Evolutionary conservation across 257 asterid genomes (phyloP), one percentile per base, ranked within the genome.

Genomic region (Prunella vulgaris): DNA sequence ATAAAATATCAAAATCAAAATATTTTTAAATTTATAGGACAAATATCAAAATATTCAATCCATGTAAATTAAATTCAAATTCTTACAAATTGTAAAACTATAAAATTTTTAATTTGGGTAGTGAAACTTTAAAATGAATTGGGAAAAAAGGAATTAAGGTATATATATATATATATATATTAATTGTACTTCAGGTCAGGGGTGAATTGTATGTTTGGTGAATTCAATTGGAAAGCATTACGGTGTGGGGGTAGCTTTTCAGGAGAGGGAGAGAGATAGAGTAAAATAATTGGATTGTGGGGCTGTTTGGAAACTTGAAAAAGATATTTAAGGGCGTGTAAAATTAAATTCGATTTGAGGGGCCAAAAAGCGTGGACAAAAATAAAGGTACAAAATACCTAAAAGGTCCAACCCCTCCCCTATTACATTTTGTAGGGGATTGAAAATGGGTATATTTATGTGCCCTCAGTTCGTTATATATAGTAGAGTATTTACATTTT

Each of bases 241-340:
- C 35, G 37, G 24, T 27, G 14, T 20, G 60, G 22, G 56, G 3
- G 30, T 64, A 44, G 77, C 48, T 32, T 56, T 54, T 59, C 2
- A 7, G 66, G 56, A 15, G 64, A 35, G 10, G 25, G 8, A 1
- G 37, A 68, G 25, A 53, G 35, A 54, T 17, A 57, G 6, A 24
- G 52, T 38, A 57, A 61, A 73, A 62, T 33, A 62, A 57, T 61
- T 68, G 58, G 70, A 52, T 20, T 10, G 76, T 68, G 78, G 78
- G 78, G 66, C 44, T 49, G 24, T 6, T 75, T 69, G 10, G 51
- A 37, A 46, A 68, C 5, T 61, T 73, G 73, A 64, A 62, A 58
- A 53, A 51, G 68, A 64, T 64, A 77, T 66, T 56, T 32, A 40
- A 71, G 52, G 74, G 32, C 49, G 62, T 38, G 63, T 66, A 25